Evolutionary conservation across 306 rosid genomes (phyloP).

Genomic region (Cicer bijugum): DNA sequence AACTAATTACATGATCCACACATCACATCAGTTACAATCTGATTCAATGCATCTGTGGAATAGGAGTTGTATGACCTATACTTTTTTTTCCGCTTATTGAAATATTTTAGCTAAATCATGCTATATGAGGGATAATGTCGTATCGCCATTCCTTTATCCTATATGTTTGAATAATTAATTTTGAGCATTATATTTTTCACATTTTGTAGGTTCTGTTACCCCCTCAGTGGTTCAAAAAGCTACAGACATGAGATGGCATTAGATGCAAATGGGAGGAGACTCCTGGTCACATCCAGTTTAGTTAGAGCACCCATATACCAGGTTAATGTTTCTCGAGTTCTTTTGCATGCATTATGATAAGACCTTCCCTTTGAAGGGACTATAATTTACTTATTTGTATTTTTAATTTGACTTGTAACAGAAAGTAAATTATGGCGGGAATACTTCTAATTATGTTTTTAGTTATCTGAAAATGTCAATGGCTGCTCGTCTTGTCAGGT

Average conservation of each 20-base stretch:
- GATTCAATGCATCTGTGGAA: neutral
- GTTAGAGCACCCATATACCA: slow-evolving; percentile 90
- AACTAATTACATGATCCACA: neutral
- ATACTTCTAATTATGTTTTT: slow-evolving; percentile 1
- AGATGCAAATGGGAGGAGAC: slow-evolving; percentile 84
- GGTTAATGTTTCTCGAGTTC: slow-evolving; percentile 53
- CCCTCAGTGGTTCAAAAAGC: slow-evolving; percentile 58
- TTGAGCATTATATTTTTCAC: slow-evolving; percentile 14
- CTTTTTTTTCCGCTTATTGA: neutral
- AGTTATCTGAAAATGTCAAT: slow-evolving; percentile 25
- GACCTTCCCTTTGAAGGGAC: slow-evolving; percentile 18
- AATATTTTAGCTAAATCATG: neutral
- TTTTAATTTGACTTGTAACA: slow-evolving; percentile 15
- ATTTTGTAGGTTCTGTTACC: slow-evolving; percentile 66
- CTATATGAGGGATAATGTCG: neutral
- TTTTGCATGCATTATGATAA: slow-evolving; percentile 16
- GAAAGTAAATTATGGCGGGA: slow-evolving; percentile 2
- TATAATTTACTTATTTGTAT: slow-evolving; percentile 10
- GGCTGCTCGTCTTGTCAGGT: slow-evolving; percentile 59
- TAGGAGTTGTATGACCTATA: neutral
- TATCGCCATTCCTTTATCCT: slow-evolving; percentile 10
- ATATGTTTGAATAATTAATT: slow-evolving; percentile 28
- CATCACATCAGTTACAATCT: neutral
- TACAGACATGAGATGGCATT: slow-evolving; percentile 93
- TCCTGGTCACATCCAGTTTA: slow-evolving; percentile 76